These are phyloP conservation scores for Dactylellina leptospora DNA, from an alignment of 2,329 filamentous ascomycete species.

Conservation along the genomic window DNA sequence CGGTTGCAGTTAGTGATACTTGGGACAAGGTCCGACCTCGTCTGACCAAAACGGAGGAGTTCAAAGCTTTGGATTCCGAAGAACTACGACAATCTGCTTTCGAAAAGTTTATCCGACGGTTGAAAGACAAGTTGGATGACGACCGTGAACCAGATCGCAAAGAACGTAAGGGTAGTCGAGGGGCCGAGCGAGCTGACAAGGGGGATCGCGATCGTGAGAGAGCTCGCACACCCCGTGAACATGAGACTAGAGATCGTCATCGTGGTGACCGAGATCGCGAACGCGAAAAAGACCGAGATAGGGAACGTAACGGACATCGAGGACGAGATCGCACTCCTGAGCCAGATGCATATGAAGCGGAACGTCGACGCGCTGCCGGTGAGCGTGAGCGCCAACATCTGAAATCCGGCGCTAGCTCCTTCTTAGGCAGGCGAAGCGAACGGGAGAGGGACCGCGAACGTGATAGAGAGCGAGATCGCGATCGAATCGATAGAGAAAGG, in stretches of 20 bases:
- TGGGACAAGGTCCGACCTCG: constrained; percentile 88
- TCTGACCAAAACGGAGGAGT: constrained; percentile 83
- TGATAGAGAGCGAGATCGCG: constrained; percentile 67
- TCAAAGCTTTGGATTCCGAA: constrained; percentile 78
- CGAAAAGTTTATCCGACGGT: constrained; percentile 86
- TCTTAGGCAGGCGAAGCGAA: constrained; percentile 34
- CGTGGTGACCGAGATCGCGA: constrained; percentile 52
- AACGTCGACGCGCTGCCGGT: constrained; percentile 89
- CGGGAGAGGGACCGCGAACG: constrained; percentile 70
- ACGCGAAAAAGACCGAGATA: constrained; percentile 55
- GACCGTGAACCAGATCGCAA: constrained; percentile 73
- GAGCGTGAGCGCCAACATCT: constrained; percentile 93
- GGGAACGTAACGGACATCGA: constrained; percentile 54
- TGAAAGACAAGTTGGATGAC: constrained; percentile 85
- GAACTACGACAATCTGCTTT: constrained; percentile 84
- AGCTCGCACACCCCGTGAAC: constrained; percentile 50
- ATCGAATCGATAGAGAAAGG: constrained; percentile 36
- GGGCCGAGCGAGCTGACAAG: constrained; percentile 54
- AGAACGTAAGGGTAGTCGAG: constrained; percentile 62
- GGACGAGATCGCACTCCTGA: constrained; percentile 78
- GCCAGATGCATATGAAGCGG: constrained; percentile 91
- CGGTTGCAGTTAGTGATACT: constrained; percentile 77
- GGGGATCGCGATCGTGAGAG: constrained; percentile 49
- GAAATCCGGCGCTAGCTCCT: constrained; percentile 67
- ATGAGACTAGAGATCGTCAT: constrained; percentile 51